These are phyloP conservation scores for Abrus pulchellus DNA, from an alignment of 306 rosid species.

Conservation along the genomic window DNA sequence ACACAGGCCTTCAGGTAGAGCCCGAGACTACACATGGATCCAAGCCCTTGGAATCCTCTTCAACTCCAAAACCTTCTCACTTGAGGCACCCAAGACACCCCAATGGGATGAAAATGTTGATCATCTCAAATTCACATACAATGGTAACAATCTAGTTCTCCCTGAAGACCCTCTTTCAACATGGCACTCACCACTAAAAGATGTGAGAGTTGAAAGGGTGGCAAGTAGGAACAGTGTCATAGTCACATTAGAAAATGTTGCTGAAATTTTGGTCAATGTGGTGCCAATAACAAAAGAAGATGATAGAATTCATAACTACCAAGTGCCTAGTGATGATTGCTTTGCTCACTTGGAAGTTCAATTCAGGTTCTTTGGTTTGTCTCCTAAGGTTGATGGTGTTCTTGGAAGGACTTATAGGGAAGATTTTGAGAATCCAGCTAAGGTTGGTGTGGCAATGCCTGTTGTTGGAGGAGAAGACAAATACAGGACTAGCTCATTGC, in stretches of 20 bases:
- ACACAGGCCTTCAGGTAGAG: slow-evolving; percentile 50
- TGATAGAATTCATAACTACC: slow-evolving; percentile 56
- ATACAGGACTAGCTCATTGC: slow-evolving; percentile 53
- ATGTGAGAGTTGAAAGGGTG: slow-evolving; percentile 51
- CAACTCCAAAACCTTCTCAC: slow-evolving; percentile 50
- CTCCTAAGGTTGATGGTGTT: slow-evolving; percentile 59
- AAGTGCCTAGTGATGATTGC: slow-evolving; percentile 53
- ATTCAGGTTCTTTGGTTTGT: slow-evolving; percentile 54
- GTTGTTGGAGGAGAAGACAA: slow-evolving; percentile 60
- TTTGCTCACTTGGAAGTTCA: slow-evolving; percentile 63
- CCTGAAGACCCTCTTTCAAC: slow-evolving; percentile 48
- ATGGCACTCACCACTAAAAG: slow-evolving; percentile 46
- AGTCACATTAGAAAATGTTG: slow-evolving; percentile 47
- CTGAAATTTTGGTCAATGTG: slow-evolving; percentile 58
- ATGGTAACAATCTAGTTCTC: slow-evolving; percentile 29
- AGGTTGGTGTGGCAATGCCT: slow-evolving; percentile 64
- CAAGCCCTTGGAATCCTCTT: slow-evolving; percentile 55
- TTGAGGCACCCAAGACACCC: slow-evolving; percentile 49
- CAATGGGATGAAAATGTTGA: slow-evolving; percentile 50
- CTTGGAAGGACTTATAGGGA: slow-evolving; percentile 58
- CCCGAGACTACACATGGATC: slow-evolving; percentile 57
- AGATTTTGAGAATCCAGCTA: slow-evolving; percentile 57
- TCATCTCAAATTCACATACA: slow-evolving; percentile 50
- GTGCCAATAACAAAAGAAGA: slow-evolving; percentile 63
- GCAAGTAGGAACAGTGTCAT: slow-evolving; percentile 51